Base-by-base conservation (phyloP, 2,329 filamentous ascomycete genomes). In the Talaromyces piceae region DNA sequence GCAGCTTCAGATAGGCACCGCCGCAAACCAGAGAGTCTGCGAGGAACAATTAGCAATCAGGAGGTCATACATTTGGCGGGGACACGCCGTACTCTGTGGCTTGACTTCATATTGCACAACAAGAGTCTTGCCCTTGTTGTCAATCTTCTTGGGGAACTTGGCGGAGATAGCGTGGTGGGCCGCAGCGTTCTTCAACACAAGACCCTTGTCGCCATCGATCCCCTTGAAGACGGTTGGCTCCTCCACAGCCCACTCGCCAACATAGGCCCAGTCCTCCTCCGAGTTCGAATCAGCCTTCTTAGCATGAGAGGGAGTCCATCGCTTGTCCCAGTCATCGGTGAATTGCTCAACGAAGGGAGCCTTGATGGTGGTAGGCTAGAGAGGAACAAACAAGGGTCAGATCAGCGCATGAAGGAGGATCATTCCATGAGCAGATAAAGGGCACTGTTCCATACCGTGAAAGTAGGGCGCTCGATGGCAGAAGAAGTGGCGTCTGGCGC, bases 71-170 rank as follows among this genome's bases (percentile, higher is more conserved):
- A 43, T 44, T 11, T 11, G 12, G n/a, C 46, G 22, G 7, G 45
- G 50, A 7, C 41, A 27, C 37, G 25, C 79, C 87, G 74, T 80
- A 94, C 88, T 89, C 77, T 98, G 93, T 59, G 96, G 87, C 83
- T 98, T 98, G 69, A 97, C 93, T 73, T 98, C 93, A 70, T 98
- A 98, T 76, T 98, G 93, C 49, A 98, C 89, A 61, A 98, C 93
- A 47, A 98, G 82, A 54, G 89, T 87, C 80, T 98, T 95, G 76
- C 81, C 90, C 83, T 91, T 97, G 82, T 94, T 93, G 75, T 96
- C 87, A 67, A 98, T 87, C 75, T 88, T 86, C 80, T 94, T 90
- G 70, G 87, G 84, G 78, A 98, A 97, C 76, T 97, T 97, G 76
- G 93, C 89, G 46, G 93, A 98, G 73, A 98, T 98, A 77, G 93